Evolutionary conservation across 495 filamentous ascomycete genomes (phyloP).

Genomic region (Terfezia boudieri): DNA sequence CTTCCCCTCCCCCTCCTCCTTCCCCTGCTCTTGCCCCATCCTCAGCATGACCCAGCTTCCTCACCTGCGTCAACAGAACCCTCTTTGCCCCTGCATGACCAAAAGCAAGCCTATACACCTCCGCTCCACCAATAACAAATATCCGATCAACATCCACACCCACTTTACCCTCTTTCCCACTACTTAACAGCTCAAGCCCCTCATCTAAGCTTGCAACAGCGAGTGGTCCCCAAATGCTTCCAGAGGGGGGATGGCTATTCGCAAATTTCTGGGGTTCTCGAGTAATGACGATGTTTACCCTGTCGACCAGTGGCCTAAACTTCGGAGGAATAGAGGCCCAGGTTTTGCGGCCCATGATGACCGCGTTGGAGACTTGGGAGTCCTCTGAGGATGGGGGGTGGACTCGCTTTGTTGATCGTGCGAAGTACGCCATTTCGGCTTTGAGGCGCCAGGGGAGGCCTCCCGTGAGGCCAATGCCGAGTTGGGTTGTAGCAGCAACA

Average conservation of each 20-base stretch:
- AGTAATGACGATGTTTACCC: conserved; percentile 60
- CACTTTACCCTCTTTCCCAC: neutral
- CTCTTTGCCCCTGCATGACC: conserved; percentile 24
- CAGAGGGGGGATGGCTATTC: neutral
- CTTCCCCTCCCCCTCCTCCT: neutral
- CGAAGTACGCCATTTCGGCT: conserved; percentile 84
- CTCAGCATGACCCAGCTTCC: conserved; percentile 19
- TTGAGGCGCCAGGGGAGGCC: conserved; percentile 78
- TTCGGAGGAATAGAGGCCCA: conserved; percentile 63
- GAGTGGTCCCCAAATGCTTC: conserved; percentile 1
- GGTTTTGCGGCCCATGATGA: conserved; percentile 95
- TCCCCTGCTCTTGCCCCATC: conserved; percentile 30
- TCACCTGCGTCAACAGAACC: conserved; percentile 42
- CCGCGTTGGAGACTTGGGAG: conserved; percentile 34
- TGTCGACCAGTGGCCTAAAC: conserved; percentile 55
- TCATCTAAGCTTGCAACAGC: conserved; percentile 29
- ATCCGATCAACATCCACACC: conserved; percentile 30
- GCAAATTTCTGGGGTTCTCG: conserved; percentile 17
- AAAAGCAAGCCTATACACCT: conserved; percentile 58
- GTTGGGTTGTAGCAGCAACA: conserved; percentile 45
- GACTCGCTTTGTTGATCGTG: conserved; percentile 57
- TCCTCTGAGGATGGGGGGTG: conserved; percentile 13
- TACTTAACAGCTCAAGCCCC: conserved; percentile 27
- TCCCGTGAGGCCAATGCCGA: conserved; percentile 69
- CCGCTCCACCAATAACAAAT: conserved; percentile 76